Base-by-base conservation (phyloP, 2,329 filamentous ascomycete species). In the Didymella pinodella region DNA sequence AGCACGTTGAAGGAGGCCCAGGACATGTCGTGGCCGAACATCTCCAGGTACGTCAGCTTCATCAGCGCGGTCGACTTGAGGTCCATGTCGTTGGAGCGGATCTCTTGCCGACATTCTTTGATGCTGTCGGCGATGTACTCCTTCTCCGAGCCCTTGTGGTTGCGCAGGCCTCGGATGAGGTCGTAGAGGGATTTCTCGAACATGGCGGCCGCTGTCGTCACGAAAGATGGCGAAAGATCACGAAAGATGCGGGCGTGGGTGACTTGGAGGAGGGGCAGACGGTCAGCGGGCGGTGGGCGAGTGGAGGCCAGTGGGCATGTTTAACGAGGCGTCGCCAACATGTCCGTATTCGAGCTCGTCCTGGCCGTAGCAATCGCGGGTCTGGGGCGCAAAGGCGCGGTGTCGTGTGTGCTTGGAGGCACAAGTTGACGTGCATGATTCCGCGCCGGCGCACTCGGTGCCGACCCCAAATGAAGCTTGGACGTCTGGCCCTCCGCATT, bases 181-280 rank as follows among this genome's bases (percentile, higher is more conserved):
- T 98, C 94, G 80, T 97, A 97, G 20, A 99, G 87, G 41, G 95
- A 97, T 81, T 99, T 99, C 80, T 99, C 95, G 82, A 99, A 99
- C 95, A 93, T 98, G 64, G 22, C 31, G 18, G 34, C n/a, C 22
- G 22, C 22, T 1, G 22, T 22, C 22, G 22, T 22, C 22, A 22
- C 2, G 22, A n/a, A n/a, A n/a, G n/a, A n/a, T n/a, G n/a, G n/a
- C n/a, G n/a, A n/a, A n/a, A 22, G 22, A 7, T 11, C 25, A 32
- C 25, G 28, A n/a, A 26, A 44, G 49, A 25, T 45, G 45, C 26
- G 31, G 32, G 45, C 14, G 43, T 46, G 34, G 49, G 45, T 54
- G 40, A 18, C 28, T 51, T 26, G 50, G 51, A 29, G 46, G 56
- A 54, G 57, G 51, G 57, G 51, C 34, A 51, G 51, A 44, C 22